A percentile compares a stretch with the other conserved stretches of the same genome.
These are phyloP conservation scores for Umbelopsis sp. DNA, from an alignment of 371 early-diverging fungal genomes.

Conservation along the genomic window DNA sequence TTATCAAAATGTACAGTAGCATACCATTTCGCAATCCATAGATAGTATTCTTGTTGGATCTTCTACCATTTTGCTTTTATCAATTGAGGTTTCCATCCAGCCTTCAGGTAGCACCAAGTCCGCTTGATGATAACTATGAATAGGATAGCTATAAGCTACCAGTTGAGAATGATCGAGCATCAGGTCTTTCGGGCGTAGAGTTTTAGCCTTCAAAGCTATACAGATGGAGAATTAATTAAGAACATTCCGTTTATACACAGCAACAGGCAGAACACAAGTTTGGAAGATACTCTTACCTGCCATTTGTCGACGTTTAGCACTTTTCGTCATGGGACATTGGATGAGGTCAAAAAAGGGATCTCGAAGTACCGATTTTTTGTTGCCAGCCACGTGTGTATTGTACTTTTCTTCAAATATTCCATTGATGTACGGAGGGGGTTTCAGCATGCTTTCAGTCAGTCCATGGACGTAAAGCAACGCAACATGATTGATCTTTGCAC, in stretches of 20 bases:
- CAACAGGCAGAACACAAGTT: not conserved
- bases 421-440: constrained; percentile 14
- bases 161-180: constrained; percentile 36
- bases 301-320: not conserved
- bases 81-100: constrained; percentile 48
- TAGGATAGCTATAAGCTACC: constrained; percentile 30
- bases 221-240: not conserved
- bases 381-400: constrained; percentile 22
- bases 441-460: constrained; percentile 28
- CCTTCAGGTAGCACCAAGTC: constrained; percentile 28
- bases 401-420: constrained; percentile 24
- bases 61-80: constrained; percentile 30
- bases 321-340: constrained; percentile 18
- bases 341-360: constrained; percentile 11
- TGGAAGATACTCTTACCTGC: not conserved
- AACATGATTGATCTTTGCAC: constrained; percentile 31
- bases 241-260: not conserved
- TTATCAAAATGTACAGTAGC: not conserved
- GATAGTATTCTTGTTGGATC: constrained; percentile 54
- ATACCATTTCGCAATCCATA: constrained; percentile 82
- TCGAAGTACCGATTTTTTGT: constrained; percentile 19
- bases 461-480: constrained; percentile 33
- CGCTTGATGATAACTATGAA: constrained; percentile 31
- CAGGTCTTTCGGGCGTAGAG: constrained; percentile 31
- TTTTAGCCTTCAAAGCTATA: not conserved